phyloP scores from a whole-genome alignment of 2,329 filamentous ascomycete genomes.

The Pyrenophora tritici-repentis region DNA sequence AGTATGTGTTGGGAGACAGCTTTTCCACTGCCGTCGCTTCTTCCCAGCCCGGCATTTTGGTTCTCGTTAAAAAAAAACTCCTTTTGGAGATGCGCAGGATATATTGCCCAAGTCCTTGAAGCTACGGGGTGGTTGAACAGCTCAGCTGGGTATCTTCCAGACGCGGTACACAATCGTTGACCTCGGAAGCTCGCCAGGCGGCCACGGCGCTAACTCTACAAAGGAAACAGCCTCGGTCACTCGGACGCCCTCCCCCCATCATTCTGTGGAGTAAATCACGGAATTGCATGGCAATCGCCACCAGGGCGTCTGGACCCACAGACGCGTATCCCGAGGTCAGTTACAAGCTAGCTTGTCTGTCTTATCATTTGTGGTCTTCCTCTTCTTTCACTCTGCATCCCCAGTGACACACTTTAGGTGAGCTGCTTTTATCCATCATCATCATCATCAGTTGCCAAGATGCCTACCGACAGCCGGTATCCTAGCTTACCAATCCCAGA shows the following conservation, averaged over 20 bases:
- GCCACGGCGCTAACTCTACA: conserved; percentile 16
- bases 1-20: conserved; percentile 62
- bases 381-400: conserved; percentile 9
- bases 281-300: too few relatives aligned
- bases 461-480: conserved; percentile 74
- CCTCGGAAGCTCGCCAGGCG: conserved; percentile 22
- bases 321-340: conserved; percentile 18
- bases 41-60: conserved; percentile 48
- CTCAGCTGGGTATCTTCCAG: neutral
- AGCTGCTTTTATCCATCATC: conserved; percentile 5
- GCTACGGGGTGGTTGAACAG: too few relatives aligned
- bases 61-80: too few relatives aligned
- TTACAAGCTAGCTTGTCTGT: conserved; percentile 8
- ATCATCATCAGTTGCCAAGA: conserved; percentile 45
- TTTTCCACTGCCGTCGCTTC: conserved; percentile 57
- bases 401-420: neutral
- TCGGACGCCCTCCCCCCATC: neutral
- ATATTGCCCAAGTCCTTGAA: too few relatives aligned
- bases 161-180: conserved; percentile 10
- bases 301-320: conserved; percentile 11
- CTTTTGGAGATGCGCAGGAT: too few relatives aligned
- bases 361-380: conserved; percentile 9
- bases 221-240: conserved; percentile 29
- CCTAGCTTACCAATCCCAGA: conserved; percentile 71
- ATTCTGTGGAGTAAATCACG: conserved; percentile 17